These are phyloP conservation scores for Gloeostereum incarnatum DNA, from an alignment of 768 basidiomycete species.

Conservation along the genomic window DNA sequence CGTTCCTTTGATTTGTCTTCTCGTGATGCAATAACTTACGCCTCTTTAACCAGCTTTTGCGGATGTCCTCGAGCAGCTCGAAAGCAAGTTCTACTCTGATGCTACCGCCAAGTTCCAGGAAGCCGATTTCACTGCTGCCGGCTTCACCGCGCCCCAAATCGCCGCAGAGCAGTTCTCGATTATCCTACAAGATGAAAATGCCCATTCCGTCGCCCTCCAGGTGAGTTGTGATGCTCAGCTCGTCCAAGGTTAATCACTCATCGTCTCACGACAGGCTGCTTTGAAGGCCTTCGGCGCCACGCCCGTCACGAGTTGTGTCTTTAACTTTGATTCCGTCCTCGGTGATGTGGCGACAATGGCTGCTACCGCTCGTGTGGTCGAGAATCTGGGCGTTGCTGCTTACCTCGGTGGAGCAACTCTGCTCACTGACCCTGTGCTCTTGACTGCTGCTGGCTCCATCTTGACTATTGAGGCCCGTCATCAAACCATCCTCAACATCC, in stretches of 20 bases:
- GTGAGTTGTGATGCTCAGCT: constrained; percentile 15
- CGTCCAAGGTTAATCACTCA: constrained; percentile 1
- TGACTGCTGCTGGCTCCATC: constrained; percentile 64
- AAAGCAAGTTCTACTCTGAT: constrained; percentile 59
- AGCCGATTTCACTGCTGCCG: constrained; percentile 55
- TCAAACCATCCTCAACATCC: constrained; percentile 65
- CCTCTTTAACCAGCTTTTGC: constrained; percentile 56
- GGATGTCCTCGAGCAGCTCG: constrained; percentile 65
- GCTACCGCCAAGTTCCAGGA: constrained; percentile 56
- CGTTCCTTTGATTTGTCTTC: constrained; percentile 16
- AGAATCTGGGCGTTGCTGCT: constrained; percentile 67
- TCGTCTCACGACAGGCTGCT: constrained; percentile 22
- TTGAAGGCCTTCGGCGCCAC: constrained; percentile 43
- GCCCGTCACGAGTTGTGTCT: constrained; percentile 51
- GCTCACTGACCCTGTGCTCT: constrained; percentile 46
- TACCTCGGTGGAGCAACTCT: constrained; percentile 69
- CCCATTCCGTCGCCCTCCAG: constrained; percentile 49
- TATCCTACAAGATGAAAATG: constrained; percentile 54
- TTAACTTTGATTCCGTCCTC: constrained; percentile 58
- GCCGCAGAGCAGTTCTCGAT: constrained; percentile 51
- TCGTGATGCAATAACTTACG: constrained; percentile 2
- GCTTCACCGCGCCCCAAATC: constrained; percentile 45
- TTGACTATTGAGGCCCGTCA: constrained; percentile 80
- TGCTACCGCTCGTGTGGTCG: constrained; percentile 62
- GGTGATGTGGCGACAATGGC: constrained; percentile 64